Conservation (phyloP, 352 stramenopile genomes). For the Thalassiosira ordinaria region DNA sequence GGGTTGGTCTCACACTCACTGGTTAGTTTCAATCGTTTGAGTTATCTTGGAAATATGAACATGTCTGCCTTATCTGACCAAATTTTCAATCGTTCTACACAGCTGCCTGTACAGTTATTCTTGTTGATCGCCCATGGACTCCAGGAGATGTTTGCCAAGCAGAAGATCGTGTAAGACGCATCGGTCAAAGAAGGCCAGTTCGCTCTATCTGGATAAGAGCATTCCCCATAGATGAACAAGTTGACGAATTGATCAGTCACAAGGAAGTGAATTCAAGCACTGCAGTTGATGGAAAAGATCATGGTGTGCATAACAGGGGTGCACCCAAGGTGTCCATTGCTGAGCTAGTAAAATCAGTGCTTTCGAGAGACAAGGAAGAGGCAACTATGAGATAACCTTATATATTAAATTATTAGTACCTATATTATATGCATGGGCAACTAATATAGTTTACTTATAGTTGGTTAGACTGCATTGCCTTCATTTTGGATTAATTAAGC, state of each 20-base stretch:
- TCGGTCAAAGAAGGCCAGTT: conserved; percentile 74
- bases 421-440: too few relatives aligned
- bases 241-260: conserved; percentile 72
- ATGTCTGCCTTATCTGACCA: too few relatives aligned
- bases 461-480: too few relatives aligned
- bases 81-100: too few relatives aligned
- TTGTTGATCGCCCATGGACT: conserved; percentile 83
- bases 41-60: too few relatives aligned
- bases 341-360: conserved; percentile 56
- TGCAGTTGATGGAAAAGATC: conserved; percentile 62
- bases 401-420: too few relatives aligned
- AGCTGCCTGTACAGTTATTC: conserved; percentile 75
- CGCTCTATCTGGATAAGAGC: conserved; percentile 73
- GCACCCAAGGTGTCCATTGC: conserved; percentile 63
- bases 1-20: conserved; percentile 52
- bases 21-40: too few relatives aligned
- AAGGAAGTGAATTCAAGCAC: conserved; percentile 70
- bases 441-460: too few relatives aligned
- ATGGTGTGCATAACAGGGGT: conserved; percentile 7
- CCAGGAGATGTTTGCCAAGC: conserved; percentile 67
- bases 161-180: conserved; percentile 78
- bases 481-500: too few relatives aligned
- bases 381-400: too few relatives aligned
- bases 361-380: too few relatives aligned
- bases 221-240: conserved; percentile 73